Percentiles rank a stretch among this genome's conserved stretches.
These are phyloP conservation scores for Colletotrichum brevisporum DNA, from an alignment of 2,329 filamentous ascomycete genomes.

Conservation along the genomic window DNA sequence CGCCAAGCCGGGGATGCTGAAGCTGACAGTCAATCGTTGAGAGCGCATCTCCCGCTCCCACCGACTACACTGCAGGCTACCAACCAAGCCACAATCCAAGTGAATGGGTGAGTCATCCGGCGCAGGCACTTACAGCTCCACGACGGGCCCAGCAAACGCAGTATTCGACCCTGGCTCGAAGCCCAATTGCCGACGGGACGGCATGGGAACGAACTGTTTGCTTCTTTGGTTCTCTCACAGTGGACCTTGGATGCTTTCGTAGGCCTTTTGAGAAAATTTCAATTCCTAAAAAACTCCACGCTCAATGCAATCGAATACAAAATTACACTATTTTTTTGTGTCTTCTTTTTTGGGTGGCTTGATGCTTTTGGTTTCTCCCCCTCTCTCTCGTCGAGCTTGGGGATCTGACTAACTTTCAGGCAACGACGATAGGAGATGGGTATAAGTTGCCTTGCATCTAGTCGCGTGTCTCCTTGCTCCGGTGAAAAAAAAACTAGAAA, in stretches of 20 bases:
- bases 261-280: slow-evolving; percentile 29
- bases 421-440: slow-evolving; percentile 39
- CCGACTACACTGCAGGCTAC: slow-evolving; percentile 9
- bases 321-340: slow-evolving; percentile 34
- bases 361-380: not conserved
- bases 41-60: slow-evolving; percentile 9
- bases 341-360: slow-evolving; percentile 5
- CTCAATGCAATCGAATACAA: slow-evolving; percentile 35
- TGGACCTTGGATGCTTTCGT: not conserved
- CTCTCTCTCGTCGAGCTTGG: slow-evolving; percentile 23
- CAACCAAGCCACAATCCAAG: not conserved
- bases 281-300: slow-evolving; percentile 39
- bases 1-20: slow-evolving; percentile 9
- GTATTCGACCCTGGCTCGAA: too few species aligned
- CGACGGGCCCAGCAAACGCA: not conserved
- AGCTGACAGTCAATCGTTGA: not conserved
- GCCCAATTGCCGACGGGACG: too few species aligned
- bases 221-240: slow-evolving; percentile 4
- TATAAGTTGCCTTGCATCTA: slow-evolving; percentile 39
- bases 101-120: slow-evolving; percentile 7
- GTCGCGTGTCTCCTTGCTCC: slow-evolving; percentile 32
- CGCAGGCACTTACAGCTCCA: not conserved
- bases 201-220: too few species aligned
- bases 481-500: slow-evolving; percentile 4
- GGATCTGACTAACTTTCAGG: slow-evolving; percentile 29